Percentiles rank a stretch among this genome's conserved stretches.
phyloP scores from a whole-genome alignment of 345 rosid species.

The Trapa bicornis region DNA sequence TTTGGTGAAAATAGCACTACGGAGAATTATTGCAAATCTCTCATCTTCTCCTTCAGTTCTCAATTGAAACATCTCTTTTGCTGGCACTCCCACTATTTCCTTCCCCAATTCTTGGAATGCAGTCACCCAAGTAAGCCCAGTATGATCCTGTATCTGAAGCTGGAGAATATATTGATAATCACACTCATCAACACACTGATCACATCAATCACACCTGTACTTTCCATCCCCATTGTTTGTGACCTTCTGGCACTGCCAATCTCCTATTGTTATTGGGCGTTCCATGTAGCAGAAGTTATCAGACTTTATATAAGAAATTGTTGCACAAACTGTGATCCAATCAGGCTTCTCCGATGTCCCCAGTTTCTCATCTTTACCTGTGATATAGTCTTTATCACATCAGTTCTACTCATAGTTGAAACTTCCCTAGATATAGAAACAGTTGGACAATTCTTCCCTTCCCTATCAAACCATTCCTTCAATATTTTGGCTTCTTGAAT shows the following conservation, averaged over 20 bases:
- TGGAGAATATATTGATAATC: constrained; percentile 77
- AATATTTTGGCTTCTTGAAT: constrained; percentile 52
- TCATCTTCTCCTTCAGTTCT: constrained; percentile 62
- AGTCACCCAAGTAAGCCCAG: constrained; percentile 77
- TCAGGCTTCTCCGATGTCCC: constrained; percentile 94
- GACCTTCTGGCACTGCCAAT: constrained; percentile 71
- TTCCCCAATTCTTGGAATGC: constrained; percentile 82
- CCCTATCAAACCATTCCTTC: constrained; percentile 67
- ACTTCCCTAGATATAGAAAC: constrained; percentile 69
- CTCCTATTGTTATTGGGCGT: constrained; percentile 73
- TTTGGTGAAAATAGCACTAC: constrained; percentile 49
- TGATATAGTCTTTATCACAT: constrained; percentile 50
- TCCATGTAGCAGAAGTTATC: constrained; percentile 94
- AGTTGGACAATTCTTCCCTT: constrained; percentile 46
- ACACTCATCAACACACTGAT: constrained; percentile 54
- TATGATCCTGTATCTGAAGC: constrained; percentile 86
- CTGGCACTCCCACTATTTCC: constrained; percentile 80
- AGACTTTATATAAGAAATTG: constrained; percentile 45
- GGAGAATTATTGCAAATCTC: constrained; percentile 50
- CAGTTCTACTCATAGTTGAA: constrained; percentile 36
- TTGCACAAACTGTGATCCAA: constrained; percentile 66
- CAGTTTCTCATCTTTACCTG: constrained; percentile 86
- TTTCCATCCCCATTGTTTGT: constrained; percentile 85
- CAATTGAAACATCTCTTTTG: constrained; percentile 56
- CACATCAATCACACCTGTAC: constrained; percentile 86